These are phyloP conservation scores for Sordaria brevicollis DNA, from an alignment of 495 filamentous ascomycete genomes.

Conservation along the genomic window DNA sequence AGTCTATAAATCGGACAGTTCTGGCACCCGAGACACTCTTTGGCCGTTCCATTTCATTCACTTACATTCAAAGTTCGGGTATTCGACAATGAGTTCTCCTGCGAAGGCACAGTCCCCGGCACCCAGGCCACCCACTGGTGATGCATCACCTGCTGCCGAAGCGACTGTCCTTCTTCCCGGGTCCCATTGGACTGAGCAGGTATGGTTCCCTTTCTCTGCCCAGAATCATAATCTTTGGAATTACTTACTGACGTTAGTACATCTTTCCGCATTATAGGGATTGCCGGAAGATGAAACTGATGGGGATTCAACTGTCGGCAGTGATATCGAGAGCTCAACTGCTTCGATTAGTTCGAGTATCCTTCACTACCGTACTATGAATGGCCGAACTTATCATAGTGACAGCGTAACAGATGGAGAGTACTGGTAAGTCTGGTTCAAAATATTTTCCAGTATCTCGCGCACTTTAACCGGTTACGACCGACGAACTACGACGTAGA, in stretches of 20 bases:
- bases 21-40: neutral
- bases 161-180: neutral
- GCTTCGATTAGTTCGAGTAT: slow-evolving; percentile 35
- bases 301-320: slow-evolving; percentile 26
- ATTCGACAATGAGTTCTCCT: neutral
- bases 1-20: neutral
- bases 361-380: slow-evolving; percentile 29
- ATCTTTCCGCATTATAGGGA: neutral
- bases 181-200: slow-evolving; percentile 1
- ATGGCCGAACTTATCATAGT: slow-evolving; percentile 32
- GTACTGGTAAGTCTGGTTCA: slow-evolving; percentile 8
- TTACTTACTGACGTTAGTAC: neutral
- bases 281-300: slow-evolving; percentile 12
- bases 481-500: neutral
- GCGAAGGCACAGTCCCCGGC: slow-evolving; percentile 62
- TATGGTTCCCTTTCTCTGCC: neutral
- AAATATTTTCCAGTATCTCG: too few relatives aligned
- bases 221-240: neutral
- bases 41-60: neutral
- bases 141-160: neutral
- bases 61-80: neutral
- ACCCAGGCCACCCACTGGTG: slow-evolving; percentile 50
- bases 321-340: slow-evolving; percentile 24
- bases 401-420: slow-evolving; percentile 18
- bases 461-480: too few relatives aligned